Evolutionary conservation across 371 early-diverging fungal genomes (phyloP).

Genomic region (Apophysomyces elegans): DNA sequence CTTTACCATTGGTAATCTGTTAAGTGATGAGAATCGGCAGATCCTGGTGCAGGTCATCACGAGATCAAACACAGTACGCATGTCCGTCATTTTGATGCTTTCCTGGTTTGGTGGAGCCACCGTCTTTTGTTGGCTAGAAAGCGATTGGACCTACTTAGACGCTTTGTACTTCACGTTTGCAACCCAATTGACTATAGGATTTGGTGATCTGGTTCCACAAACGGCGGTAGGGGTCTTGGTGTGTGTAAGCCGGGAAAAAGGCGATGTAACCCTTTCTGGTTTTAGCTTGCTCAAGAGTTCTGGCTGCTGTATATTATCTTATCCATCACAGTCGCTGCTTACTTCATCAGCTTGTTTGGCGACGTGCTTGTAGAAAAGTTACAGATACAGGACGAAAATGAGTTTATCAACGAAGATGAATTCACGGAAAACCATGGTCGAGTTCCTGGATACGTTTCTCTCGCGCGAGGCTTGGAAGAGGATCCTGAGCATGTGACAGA

Average conservation of each 20-base stretch:
- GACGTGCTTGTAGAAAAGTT: constrained; percentile 24
- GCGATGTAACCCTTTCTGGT: background rate
- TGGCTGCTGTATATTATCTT: constrained; percentile 28
- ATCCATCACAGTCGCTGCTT: constrained; percentile 28
- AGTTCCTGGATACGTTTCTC: background rate
- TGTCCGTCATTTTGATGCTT: constrained; percentile 17
- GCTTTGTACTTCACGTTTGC: constrained; percentile 25
- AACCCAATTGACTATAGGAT: constrained; percentile 31
- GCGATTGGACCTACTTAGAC: constrained; percentile 27
- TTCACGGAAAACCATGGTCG: background rate
- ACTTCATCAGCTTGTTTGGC: constrained; percentile 30
- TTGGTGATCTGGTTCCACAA: constrained; percentile 32
- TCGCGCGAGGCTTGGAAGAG: background rate
- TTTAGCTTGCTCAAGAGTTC: constrained; percentile 31
- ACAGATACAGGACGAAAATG: constrained; percentile 18
- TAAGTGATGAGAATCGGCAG: constrained; percentile 23
- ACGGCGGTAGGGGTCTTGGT: constrained; percentile 19
- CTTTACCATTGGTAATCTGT: constrained; percentile 17
- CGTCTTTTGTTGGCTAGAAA: constrained; percentile 22
- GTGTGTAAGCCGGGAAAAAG: background rate
- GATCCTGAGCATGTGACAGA: background rate
- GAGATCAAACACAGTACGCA: constrained; percentile 20
- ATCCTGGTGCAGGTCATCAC: constrained; percentile 27
- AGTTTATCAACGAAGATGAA: background rate
- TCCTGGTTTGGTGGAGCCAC: constrained; percentile 31